These are phyloP conservation scores for Marsdenia floribunda DNA, from an alignment of 257 asterid species.

Conservation along the genomic window DNA sequence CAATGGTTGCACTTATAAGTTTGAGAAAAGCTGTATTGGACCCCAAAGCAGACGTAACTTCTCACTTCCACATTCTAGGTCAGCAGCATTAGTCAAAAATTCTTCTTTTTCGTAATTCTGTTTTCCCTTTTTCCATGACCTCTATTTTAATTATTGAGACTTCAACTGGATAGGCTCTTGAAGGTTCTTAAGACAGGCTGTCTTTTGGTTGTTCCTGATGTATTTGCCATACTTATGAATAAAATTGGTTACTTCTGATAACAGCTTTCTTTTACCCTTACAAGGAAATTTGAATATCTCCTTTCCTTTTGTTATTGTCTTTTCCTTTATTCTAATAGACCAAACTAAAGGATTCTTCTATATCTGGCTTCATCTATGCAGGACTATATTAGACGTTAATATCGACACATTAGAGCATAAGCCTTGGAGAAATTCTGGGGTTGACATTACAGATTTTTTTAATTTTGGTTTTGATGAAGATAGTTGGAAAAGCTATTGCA, in stretches of 20 bases:
- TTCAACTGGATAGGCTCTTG: background rate
- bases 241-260: background rate
- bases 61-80: constrained; percentile 39
- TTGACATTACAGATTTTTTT: constrained; percentile 38
- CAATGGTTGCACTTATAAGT: constrained; percentile 7
- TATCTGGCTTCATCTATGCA: constrained; percentile 12
- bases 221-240: background rate
- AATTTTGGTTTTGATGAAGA: constrained; percentile 43
- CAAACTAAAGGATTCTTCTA: background rate
- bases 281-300: background rate
- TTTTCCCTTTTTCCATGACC: background rate
- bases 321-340: background rate
- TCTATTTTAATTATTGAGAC: background rate
- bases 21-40: constrained; percentile 7
- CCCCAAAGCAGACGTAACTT: constrained; percentile 21
- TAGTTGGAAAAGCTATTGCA: constrained; percentile 37
- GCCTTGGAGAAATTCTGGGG: constrained; percentile 37
- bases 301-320: background rate
- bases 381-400: constrained; percentile 35
- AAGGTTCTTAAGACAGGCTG: background rate
- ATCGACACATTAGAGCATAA: constrained; percentile 30
- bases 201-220: background rate
- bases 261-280: background rate
- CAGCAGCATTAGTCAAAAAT: background rate
- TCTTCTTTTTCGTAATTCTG: constrained; percentile 1